A percentile compares a stretch with the other conserved stretches of the same genome.
Conservation (phyloP, 257 asterid species). For the Solanum neorickii region DNA sequence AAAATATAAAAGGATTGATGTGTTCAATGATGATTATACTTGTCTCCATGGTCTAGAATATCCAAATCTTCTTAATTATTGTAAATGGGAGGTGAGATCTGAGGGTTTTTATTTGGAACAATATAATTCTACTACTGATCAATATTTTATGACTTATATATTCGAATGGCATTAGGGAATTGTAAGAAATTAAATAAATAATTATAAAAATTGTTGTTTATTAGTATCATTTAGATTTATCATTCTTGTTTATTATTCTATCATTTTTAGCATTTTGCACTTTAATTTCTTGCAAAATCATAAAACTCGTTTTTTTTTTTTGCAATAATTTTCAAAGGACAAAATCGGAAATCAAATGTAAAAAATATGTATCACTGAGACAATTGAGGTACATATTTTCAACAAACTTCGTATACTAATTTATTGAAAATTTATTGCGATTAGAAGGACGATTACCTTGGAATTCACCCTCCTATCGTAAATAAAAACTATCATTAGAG, state of each 20-base stretch:
- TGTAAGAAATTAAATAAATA: not conserved
- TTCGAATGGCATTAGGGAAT: not conserved
- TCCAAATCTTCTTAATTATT: not conserved
- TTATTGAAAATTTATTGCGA: not conserved
- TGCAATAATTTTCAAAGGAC: not conserved
- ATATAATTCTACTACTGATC: not conserved
- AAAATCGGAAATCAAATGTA: too few species aligned
- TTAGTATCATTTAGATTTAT: too few species aligned
- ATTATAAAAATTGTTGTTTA: too few species aligned
- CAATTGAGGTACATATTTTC: not conserved
- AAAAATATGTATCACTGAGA: not conserved
- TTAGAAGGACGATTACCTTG: not conserved
- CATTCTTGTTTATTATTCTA: too few species aligned
- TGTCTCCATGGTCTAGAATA: not conserved
- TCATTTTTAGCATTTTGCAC: too few species aligned
- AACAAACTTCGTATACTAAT: not conserved
- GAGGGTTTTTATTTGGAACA: not conserved
- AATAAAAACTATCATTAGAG: not conserved
- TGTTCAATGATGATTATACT: not conserved
- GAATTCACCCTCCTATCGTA: not conserved
- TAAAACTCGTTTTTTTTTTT: too few species aligned
- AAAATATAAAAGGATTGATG: not conserved
- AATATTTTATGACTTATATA: not conserved
- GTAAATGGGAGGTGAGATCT: not conserved
- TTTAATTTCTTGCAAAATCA: not conserved